Evolutionary conservation across 805 yeast species (phyloP).

Genomic region (Priceomyces haplophilus): DNA sequence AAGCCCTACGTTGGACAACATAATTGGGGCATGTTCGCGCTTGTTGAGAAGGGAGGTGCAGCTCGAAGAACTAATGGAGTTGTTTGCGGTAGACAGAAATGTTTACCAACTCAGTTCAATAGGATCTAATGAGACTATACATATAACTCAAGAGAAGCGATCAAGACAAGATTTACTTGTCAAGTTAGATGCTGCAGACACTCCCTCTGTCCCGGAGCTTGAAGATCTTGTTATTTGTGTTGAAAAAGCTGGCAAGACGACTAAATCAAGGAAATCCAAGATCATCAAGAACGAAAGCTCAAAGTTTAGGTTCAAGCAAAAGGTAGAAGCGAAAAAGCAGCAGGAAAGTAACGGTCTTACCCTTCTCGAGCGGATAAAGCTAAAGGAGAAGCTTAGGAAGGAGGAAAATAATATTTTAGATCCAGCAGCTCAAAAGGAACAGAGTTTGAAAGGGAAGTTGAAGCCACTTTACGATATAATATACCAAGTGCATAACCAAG

Average conservation of each 20-base stretch:
- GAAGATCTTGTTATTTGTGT: not conserved
- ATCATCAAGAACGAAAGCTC: conserved; percentile 31
- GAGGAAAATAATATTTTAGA: conserved; percentile 12
- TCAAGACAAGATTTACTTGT: not conserved
- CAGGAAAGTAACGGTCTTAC: conserved; percentile 25
- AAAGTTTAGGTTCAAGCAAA: conserved; percentile 35
- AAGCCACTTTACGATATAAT: conserved; percentile 33
- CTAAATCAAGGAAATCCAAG: conserved; percentile 4
- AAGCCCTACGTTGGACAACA: conserved; percentile 20
- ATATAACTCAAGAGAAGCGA: not conserved
- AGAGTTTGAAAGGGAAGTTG: conserved; percentile 26
- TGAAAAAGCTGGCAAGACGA: conserved; percentile 19
- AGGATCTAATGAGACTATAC: not conserved
- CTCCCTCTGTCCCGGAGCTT: not conserved
- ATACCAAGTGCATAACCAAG: conserved; percentile 20
- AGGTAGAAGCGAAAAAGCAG: conserved; percentile 15
- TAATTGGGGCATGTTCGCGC: conserved; percentile 19
- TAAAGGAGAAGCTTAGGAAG: conserved; percentile 29
- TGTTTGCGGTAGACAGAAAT: conserved; percentile 17
- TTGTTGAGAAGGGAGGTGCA: conserved; percentile 18
- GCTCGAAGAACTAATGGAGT: conserved; percentile 14
- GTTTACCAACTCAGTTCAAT: conserved; percentile 9
- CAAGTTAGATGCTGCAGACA: not conserved
- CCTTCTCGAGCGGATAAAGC: conserved; percentile 34
- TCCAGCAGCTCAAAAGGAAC: conserved; percentile 21